Conservation (phyloP, 83 land plant species). For the Picea engelmannii region DNA sequence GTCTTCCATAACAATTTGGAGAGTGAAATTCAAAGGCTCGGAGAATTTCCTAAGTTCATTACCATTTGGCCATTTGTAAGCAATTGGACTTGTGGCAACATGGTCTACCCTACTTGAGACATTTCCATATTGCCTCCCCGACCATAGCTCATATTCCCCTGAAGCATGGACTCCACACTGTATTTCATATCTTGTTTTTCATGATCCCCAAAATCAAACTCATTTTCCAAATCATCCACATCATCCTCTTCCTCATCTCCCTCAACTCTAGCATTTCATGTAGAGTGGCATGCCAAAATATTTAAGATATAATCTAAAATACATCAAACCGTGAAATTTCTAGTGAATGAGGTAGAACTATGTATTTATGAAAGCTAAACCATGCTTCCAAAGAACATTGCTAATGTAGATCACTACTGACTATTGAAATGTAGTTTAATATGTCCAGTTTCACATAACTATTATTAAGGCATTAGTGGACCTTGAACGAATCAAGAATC, state of each 20-base stretch:
- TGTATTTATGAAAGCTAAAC: too few relatives aligned
- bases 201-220: constrained; percentile 58
- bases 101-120: constrained; percentile 14
- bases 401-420: too few relatives aligned
- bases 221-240: constrained; percentile 69
- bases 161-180: constrained; percentile 66
- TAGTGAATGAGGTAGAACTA: too few relatives aligned
- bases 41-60: neutral
- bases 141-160: constrained; percentile 80
- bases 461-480: too few relatives aligned
- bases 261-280: constrained; percentile 57
- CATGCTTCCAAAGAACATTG: too few relatives aligned
- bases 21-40: neutral
- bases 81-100: constrained; percentile 35
- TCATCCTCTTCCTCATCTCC: constrained; percentile 87
- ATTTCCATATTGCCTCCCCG: constrained; percentile 56
- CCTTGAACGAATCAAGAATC: too few relatives aligned
- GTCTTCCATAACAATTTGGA: neutral
- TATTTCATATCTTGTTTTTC: constrained; percentile 28
- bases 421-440: too few relatives aligned
- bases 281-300: too few relatives aligned
- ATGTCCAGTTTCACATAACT: too few relatives aligned
- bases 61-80: constrained; percentile 59
- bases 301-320: too few relatives aligned
- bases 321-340: too few relatives aligned